Evolutionary conservation across 2,329 filamentous ascomycete genomes (phyloP), one percentile per base, ranked within the genome.

Genomic region (Diplodia intermedia): DNA sequence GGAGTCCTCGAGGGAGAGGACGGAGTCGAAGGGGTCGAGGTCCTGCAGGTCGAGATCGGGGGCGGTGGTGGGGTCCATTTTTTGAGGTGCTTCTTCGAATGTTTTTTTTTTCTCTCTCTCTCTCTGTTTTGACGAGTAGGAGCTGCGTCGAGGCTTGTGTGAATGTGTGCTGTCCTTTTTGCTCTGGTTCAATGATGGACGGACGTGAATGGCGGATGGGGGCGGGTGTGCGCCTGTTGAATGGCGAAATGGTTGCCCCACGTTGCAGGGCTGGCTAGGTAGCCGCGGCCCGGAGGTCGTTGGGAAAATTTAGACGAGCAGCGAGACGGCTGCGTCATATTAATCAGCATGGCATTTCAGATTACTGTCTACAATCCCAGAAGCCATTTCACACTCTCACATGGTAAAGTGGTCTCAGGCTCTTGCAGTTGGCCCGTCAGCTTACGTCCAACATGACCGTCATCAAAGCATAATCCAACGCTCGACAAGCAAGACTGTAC

Each of bases 1-100:
- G 68, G 83, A 79, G 69, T 89, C 85, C 80, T 90, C 88, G 36
- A 90, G 80, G 62, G 83, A 83, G 54, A 89, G 84, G 69, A 89
- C 80, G 69, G 81, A 78, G 73, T 87, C 86, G 71, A 90, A 85
- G 66, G 84, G 78, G 75, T 86, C 84, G 23, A 74, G 71, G n/a
- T 80, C 77, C 26, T 26, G 26, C 61, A n/a, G 29, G 54, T 36
- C 12, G 26, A 31, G 52, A 26, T 18, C 4, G 52, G n/a, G 1
- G 52, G 26, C n/a, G 15, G 18, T 54, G 53, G 53, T 36, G 29
- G 26, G 53, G 54, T 56, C 43, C 43, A 47, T 47, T 20, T 20
- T 47, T n/a, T 33, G 6, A 26, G 26, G 18, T n/a, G 8, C 7
- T 47, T 47, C 43, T n/a, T 47, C 9, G 18, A 43, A 26, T n/a